phyloP scores from a whole-genome alignment of 106 monocot species.

The Triglochin maritima region DNA sequence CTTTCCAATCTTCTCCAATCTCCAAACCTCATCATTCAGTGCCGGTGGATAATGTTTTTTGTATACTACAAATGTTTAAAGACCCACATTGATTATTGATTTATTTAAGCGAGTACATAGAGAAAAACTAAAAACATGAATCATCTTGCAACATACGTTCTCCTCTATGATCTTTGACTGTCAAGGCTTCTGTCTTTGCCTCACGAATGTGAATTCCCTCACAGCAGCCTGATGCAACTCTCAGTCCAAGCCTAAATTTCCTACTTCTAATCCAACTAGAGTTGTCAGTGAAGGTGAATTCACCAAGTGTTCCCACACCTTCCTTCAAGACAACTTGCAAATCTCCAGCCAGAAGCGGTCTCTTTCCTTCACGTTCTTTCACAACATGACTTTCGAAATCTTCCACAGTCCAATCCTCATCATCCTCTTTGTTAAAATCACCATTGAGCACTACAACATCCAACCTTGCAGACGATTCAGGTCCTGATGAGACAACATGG shows the following conservation, averaged over 20 bases:
- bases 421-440: constrained; percentile 23
- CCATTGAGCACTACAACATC: constrained; percentile 25
- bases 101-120: no score
- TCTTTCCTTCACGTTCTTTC: constrained; percentile 26
- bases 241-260: constrained; percentile 24
- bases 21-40: constrained; percentile 92
- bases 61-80: constrained; percentile 43
- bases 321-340: constrained; percentile 17
- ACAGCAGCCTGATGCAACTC: constrained; percentile 2
- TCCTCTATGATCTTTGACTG: constrained; percentile 90
- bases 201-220: constrained; percentile 22
- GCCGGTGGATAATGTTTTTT: constrained; percentile 98
- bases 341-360: constrained; percentile 22
- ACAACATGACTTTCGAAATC: constrained; percentile 23
- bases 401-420: constrained; percentile 19
- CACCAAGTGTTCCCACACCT: constrained; percentile 23
- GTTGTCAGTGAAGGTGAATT: constrained; percentile 22
- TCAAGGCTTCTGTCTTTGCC: constrained; percentile 61
- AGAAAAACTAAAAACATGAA: constrained; percentile 32
- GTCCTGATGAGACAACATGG: constrained; percentile 10
- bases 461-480: constrained; percentile 14
- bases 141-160: constrained; percentile 39
- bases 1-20: constrained; percentile 97
- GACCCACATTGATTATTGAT: no score
- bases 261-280: constrained; percentile 31